Evolutionary conservation across 345 rosid species (phyloP), one percentile per base, ranked within the genome.

Genomic region (Noccaea bulbosa): DNA sequence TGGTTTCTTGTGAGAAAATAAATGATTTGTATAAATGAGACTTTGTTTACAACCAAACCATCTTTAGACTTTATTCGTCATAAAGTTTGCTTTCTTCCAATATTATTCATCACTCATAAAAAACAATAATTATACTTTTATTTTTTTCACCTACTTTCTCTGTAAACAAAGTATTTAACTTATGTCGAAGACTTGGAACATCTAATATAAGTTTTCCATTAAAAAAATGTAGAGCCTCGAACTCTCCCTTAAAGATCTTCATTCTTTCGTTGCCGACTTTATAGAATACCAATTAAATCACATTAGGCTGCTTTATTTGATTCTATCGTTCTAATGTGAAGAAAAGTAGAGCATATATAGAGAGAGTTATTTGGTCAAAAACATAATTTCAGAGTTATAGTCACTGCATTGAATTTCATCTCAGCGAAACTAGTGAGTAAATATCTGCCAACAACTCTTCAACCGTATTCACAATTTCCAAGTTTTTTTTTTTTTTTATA

Each of bases 381-480:
- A 35, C 49, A 71, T 20, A 27, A 67, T 4, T 53, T 56, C 46
- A 51, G 8, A 62, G 52, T 15, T 30, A 59, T 59, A 60, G 62
- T 74, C 62, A 66, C 11, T 59, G 56, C 68, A 74, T 34, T 74
- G 58, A 61, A 53, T 59, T 60, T 34, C 7, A 51, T 8, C 8
- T 60, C 48, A 41, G 38, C n/a, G 5, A 37, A 41, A 73, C 46
- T 49, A 58, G 47, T n/a, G n/a, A n/a, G n/a, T 57, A 24, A 57
- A 74, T 74, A 59, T 53, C 58, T 67, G 51, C 58, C 57, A 75
- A 40, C 78, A 60, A 62, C 69, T 60, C 73, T 37, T 67, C 73
- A 39, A 45, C 63, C 8, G 44, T 38, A 22, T 27, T 20, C 68
- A 61, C 73, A 74, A 67, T 67, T 74, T 60, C 35, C 62, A 15